Base-by-base conservation (phyloP, 202 grass and related monocot genomes). In the Setaria viridis region DNA sequence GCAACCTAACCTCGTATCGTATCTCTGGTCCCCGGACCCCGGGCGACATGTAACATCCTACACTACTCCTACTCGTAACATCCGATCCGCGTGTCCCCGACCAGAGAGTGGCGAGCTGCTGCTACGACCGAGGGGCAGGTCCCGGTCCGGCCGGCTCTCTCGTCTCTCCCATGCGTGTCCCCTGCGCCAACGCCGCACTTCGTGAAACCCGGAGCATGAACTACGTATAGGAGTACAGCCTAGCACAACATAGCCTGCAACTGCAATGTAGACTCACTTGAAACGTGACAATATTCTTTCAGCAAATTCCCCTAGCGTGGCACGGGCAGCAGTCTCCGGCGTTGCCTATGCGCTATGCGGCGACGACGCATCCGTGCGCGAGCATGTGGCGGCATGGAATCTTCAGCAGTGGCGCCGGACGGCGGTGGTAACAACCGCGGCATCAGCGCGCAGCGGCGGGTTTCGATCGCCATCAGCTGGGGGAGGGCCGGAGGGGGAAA, bases 1-100 rank as follows among this genome's bases (percentile, higher is more conserved):
- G 47, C 54, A n/a, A 41, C 39, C 51, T 68, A 72, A 73, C 79
- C 72, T 77, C 72, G 65, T 86, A 86, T 77, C 72, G 65, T 82
- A 82, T 45, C 82, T 29, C 82, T 29, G 78, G 83, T 86, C 49
- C 48, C 39, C 39, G 39, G 39, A 41, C 39, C 39, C 72, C 72
- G 13, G 79, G 55, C 13, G 72, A 65, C 83, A 79, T 7, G 65
- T 29, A 70, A 41, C 39, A 41, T 41, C 39, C 39, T 41, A 41
- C 6, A 41, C 39, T 41, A 41, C 4, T 41, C 39, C 6, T 41
- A 41, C 39, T 41, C 6, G 39, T 41, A 41, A 41, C 39, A 5
- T 4, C 35, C 35, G 25, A 25, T 41, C 39, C 39, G 5, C 39
- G 39, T 41, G 3, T 41, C 39, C 39, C 39, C 39, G 39, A 41